Evolutionary conservation across 1,284 basidiomycete species (phyloP), one percentile per base, ranked within the genome.

Genomic region (Trametes sp.): DNA sequence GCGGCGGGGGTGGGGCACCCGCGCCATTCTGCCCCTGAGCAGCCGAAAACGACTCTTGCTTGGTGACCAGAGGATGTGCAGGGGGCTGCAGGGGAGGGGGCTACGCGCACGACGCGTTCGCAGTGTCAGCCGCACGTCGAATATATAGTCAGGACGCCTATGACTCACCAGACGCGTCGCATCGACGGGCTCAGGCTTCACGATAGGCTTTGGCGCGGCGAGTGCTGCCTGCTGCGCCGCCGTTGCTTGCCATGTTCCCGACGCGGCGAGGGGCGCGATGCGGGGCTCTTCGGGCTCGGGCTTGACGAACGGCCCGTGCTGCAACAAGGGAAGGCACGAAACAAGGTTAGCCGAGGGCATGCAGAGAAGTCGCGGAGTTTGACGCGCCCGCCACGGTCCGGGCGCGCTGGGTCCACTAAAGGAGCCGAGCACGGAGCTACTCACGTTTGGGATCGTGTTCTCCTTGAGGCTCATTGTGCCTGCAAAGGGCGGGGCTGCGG

Each of bases 201-300:
- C 72, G 46, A 53, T 36, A 5, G 63, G 56, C 61, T 66, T 70
- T 23, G 52, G 31, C 1, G 67, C 61, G 13, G 26, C n/a, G 16
- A 28, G 24, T 10, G 53, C 16, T 29, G 44, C 35, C 21, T 23
- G 28, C 38, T 53, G 49, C 14, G 41, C 57, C 33, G 28, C 42
- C 42, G 21, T 52, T 3, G 57, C 57, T 55, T 59, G 68, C 63
- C 62, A 65, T 51, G 68, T 70, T 26, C 67, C 62, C 4, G 73
- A 74, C 23, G 53, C 63, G 11, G 66, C 61, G 13, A 74, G 68
- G 50, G 74, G 75, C 14, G 72, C 59, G 28, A 77, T 66, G 16
- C 66, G 69, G 29, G 62, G 63, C 45, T 82, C 81, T 58, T 73
- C 71, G 6, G 80, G 81, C 62, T 84, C 82, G 26, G 77, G 71